Evolutionary conservation across 169 alveolate genomes (phyloP).

Genomic region (Plasmodium ovale): DNA sequence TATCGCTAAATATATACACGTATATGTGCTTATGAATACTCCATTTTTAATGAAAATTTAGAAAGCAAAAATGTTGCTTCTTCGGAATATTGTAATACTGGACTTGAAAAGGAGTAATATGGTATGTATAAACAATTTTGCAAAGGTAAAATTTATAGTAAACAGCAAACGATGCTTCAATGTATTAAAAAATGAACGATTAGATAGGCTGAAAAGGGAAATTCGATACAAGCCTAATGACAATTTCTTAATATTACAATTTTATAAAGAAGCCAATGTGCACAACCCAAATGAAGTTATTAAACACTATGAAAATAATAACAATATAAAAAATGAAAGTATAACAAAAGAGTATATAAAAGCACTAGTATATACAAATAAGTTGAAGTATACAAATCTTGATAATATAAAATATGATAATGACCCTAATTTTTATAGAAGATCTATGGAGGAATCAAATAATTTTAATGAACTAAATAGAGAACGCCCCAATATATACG

Average conservation of each 20-base stretch:
- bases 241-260: conserved; percentile 68
- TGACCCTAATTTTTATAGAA: conserved; percentile 19
- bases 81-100: conserved; percentile 53
- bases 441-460: conserved; percentile 26
- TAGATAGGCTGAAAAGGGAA: conserved; percentile 75
- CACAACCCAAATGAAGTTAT: conserved; percentile 76
- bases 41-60: conserved; percentile 14
- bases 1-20: too few species aligned
- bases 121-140: conserved; percentile 9
- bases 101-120: conserved; percentile 62
- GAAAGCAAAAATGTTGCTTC: conserved; percentile 46
- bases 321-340: conserved; percentile 79
- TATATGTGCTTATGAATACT: neutral
- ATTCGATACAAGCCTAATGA: conserved; percentile 68
- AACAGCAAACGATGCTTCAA: conserved; percentile 29
- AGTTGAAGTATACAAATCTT: conserved; percentile 78
- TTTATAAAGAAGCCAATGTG: conserved; percentile 73
- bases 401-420: conserved; percentile 72
- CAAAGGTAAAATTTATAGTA: conserved; percentile 7
- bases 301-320: conserved; percentile 63
- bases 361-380: conserved; percentile 85
- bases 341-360: conserved; percentile 81
- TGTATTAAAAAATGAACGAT: conserved; percentile 39
- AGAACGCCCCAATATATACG: conserved; percentile 39
- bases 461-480: neutral